phyloP scores from a whole-genome alignment of 2,329 filamentous ascomycete species.

The Penicillium griseofulvum region DNA sequence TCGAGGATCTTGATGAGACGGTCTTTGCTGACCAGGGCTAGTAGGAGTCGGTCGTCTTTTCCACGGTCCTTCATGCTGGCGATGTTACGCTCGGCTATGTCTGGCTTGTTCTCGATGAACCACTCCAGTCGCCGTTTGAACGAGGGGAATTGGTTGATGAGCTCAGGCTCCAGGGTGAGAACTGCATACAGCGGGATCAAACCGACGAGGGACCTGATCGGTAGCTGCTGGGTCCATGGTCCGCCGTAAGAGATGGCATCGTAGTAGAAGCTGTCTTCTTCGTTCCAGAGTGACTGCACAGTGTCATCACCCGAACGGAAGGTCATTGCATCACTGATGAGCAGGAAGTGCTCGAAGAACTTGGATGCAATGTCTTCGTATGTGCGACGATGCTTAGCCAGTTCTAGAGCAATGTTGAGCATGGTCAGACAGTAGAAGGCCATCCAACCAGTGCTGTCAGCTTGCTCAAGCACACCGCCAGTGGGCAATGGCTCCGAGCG shows the following conservation, averaged over 20 bases:
- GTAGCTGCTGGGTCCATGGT: slow-evolving; percentile 88
- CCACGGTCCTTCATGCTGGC: slow-evolving; percentile 87
- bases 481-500: slow-evolving; percentile 92
- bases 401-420: slow-evolving; percentile 92
- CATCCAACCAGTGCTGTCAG: slow-evolving; percentile 98
- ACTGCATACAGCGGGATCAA: slow-evolving; percentile 92
- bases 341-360: slow-evolving; percentile 98
- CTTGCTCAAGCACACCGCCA: slow-evolving; percentile 89
- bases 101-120: slow-evolving; percentile 85
- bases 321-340: slow-evolving; percentile 97
- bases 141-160: slow-evolving; percentile 84
- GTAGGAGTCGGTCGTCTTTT: slow-evolving; percentile 80
- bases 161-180: slow-evolving; percentile 85
- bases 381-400: slow-evolving; percentile 89
- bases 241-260: slow-evolving; percentile 96
- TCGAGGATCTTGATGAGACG: slow-evolving; percentile 84
- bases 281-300: slow-evolving; percentile 83
- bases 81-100: slow-evolving; percentile 90
- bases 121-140: slow-evolving; percentile 93
- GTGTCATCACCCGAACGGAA: slow-evolving; percentile 71
- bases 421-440: slow-evolving; percentile 95
- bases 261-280: slow-evolving; percentile 94
- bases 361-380: slow-evolving; percentile 98
- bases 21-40: slow-evolving; percentile 90
- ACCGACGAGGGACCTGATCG: slow-evolving; percentile 86